These are phyloP conservation scores for Ampelocalamus luodianensis DNA, from an alignment of 176 grass and related monocot species.

Conservation along the genomic window DNA sequence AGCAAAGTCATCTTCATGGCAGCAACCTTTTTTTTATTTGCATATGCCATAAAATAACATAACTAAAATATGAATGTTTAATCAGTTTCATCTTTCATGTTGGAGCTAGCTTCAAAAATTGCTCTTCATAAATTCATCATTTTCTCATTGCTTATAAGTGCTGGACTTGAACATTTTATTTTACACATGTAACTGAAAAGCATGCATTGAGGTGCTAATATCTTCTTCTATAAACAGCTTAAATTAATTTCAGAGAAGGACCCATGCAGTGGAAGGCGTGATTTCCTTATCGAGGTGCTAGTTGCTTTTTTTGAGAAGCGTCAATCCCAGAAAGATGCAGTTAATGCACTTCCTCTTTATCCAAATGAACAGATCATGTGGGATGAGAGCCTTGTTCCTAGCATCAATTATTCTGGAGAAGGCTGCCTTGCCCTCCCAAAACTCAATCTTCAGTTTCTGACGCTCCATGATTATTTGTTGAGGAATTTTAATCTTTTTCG, in stretches of 20 bases:
- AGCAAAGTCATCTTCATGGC: constrained; percentile 27
- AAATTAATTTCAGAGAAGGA: constrained; percentile 92
- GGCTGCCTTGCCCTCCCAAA: constrained; percentile 98
- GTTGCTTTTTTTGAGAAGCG: constrained; percentile 94
- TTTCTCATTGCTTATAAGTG: constrained; percentile 37
- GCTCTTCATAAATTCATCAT: constrained; percentile 12
- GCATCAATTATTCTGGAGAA: constrained; percentile 99
- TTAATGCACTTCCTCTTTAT: constrained; percentile 96
- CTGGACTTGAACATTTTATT: constrained; percentile 15
- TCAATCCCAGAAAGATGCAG: constrained; percentile 96
- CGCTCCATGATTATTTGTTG: constrained; percentile 95
- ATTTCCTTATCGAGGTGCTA: constrained; percentile 92
- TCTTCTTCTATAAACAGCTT: constrained; percentile 66
- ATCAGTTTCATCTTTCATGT: constrained; percentile 16
- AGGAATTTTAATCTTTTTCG: constrained; percentile 99
- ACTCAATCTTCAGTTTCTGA: constrained; percentile 97
- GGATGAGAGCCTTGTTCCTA: constrained; percentile 98
- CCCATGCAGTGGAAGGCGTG: constrained; percentile 71
- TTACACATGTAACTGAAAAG: neutral
- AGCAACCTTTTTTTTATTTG: constrained; percentile 23
- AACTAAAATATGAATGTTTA: neutral
- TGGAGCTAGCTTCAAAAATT: constrained; percentile 6
- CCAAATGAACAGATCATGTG: constrained; percentile 99
- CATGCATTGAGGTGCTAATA: constrained; percentile 49
- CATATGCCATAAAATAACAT: neutral